Conservation (phyloP, 208 protist species). For the Trypanosoma theileri region DNA sequence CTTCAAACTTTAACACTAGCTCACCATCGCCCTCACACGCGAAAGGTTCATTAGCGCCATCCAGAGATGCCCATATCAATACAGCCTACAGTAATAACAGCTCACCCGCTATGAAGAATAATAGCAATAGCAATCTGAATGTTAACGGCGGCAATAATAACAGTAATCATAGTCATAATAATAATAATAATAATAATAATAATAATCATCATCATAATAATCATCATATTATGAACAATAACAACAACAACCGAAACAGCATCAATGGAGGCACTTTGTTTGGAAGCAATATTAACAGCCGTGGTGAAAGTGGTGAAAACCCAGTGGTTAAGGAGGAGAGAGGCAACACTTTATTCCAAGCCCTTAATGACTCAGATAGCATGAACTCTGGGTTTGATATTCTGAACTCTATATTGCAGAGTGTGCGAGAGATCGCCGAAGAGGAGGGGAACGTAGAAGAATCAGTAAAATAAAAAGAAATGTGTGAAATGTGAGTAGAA, state of each 20-base stretch:
- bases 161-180: too few relatives aligned
- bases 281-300: too few relatives aligned
- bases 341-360: too few relatives aligned
- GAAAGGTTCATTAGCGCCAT: too few relatives aligned
- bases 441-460: slow-evolving; percentile 23
- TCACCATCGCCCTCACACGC: neutral
- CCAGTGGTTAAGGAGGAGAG: too few relatives aligned
- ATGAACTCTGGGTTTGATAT: slow-evolving; percentile 16
- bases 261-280: neutral
- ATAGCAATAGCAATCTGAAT: too few relatives aligned
- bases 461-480: slow-evolving; percentile 2
- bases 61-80: neutral
- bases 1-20: slow-evolving; percentile 3
- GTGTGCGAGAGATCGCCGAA: slow-evolving; percentile 58
- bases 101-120: too few relatives aligned
- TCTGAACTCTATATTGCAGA: slow-evolving; percentile 64
- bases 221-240: neutral
- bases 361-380: slow-evolving; percentile 3
- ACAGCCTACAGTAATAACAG: neutral
- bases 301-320: too few relatives aligned
- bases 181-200: too few relatives aligned
- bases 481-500: neutral
- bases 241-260: neutral
- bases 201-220: neutral
- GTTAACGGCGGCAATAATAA: too few relatives aligned